Percentiles rank a stretch among this genome's conserved stretches.
phyloP scores from a whole-genome alignment of 1,139 yeast genomes.

The Zygoascus sp. region DNA sequence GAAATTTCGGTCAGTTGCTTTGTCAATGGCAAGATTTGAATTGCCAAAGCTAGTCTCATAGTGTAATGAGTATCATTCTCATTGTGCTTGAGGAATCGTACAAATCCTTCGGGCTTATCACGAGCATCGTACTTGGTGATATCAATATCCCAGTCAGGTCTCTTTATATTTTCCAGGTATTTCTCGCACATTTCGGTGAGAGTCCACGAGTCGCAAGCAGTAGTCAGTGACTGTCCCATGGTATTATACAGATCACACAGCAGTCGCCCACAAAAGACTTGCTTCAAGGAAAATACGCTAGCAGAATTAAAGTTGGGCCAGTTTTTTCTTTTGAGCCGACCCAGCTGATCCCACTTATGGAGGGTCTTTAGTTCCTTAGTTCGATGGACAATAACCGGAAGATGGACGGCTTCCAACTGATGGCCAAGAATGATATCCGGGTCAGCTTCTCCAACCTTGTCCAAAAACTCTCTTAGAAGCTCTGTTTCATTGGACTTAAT shows the following conservation, averaged over 20 bases:
- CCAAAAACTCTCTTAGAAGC: slow-evolving; percentile 61
- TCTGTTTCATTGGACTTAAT: slow-evolving; percentile 61
- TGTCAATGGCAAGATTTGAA: slow-evolving; percentile 82
- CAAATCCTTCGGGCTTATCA: slow-evolving; percentile 62
- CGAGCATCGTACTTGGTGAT: slow-evolving; percentile 49
- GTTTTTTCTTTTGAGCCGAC: slow-evolving; percentile 61
- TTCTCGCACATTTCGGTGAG: slow-evolving; percentile 84
- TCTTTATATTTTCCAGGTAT: slow-evolving; percentile 56
- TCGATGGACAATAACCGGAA: slow-evolving; percentile 79
- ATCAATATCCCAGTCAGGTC: slow-evolving; percentile 70
- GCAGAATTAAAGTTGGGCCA: slow-evolving; percentile 66
- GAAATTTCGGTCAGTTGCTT: slow-evolving; percentile 91
- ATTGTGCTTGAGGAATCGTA: slow-evolving; percentile 70
- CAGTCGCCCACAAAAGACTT: slow-evolving; percentile 79
- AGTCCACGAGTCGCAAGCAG: slow-evolving; percentile 96
- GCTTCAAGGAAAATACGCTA: slow-evolving; percentile 48
- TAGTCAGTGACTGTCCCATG: slow-evolving; percentile 87
- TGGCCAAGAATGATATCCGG: slow-evolving; percentile 94
- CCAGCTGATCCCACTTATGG: slow-evolving; percentile 65
- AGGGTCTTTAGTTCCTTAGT: slow-evolving; percentile 52
- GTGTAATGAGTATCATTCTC: slow-evolving; percentile 58
- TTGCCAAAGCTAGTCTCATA: slow-evolving; percentile 72
- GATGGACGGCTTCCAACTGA: slow-evolving; percentile 67
- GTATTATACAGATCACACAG: slow-evolving; percentile 92
- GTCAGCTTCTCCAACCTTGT: slow-evolving; percentile 64